These are phyloP conservation scores for Usnea hakonensis DNA, from an alignment of 495 filamentous ascomycete genomes.

Conservation along the genomic window DNA sequence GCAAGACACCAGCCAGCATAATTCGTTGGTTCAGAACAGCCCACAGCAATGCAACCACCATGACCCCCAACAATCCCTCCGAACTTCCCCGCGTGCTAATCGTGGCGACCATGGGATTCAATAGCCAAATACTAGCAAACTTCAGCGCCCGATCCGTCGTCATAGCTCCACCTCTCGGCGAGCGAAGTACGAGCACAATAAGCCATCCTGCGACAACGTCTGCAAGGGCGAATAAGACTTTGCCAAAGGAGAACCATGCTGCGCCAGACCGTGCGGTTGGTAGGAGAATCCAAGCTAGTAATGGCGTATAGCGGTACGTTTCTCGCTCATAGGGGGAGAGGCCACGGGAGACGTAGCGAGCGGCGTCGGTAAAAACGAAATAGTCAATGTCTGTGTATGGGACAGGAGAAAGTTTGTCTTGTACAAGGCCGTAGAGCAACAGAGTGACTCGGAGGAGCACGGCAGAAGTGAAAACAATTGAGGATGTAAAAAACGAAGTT, in stretches of 20 bases:
- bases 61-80: conserved; percentile 78
- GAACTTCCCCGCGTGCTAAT: conserved; percentile 92
- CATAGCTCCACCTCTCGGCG: conserved; percentile 36
- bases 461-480: conserved; percentile 59
- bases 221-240: conserved; percentile 72
- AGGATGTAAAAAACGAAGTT: conserved; percentile 35
- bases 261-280: conserved; percentile 60
- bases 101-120: conserved; percentile 96
- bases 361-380: conserved; percentile 95
- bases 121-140: conserved; percentile 79
- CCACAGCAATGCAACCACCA: conserved; percentile 77
- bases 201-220: conserved; percentile 85
- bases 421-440: conserved; percentile 78
- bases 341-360: conserved; percentile 60
- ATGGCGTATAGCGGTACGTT: conserved; percentile 93
- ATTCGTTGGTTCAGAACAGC: conserved; percentile 54
- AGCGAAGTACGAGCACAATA: conserved; percentile 54
- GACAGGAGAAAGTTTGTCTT: conserved; percentile 81
- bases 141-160: conserved; percentile 49
- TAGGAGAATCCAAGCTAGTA: conserved; percentile 80
- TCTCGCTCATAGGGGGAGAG: conserved; percentile 75
- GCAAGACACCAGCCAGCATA: conserved; percentile 60
- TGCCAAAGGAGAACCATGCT: conserved; percentile 75
- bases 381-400: conserved; percentile 99
- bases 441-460: conserved; percentile 59